Evolutionary conservation across 1,284 basidiomycete genomes (phyloP), one percentile per base, ranked within the genome.

Genomic region (Rhodotorula sp.): DNA sequence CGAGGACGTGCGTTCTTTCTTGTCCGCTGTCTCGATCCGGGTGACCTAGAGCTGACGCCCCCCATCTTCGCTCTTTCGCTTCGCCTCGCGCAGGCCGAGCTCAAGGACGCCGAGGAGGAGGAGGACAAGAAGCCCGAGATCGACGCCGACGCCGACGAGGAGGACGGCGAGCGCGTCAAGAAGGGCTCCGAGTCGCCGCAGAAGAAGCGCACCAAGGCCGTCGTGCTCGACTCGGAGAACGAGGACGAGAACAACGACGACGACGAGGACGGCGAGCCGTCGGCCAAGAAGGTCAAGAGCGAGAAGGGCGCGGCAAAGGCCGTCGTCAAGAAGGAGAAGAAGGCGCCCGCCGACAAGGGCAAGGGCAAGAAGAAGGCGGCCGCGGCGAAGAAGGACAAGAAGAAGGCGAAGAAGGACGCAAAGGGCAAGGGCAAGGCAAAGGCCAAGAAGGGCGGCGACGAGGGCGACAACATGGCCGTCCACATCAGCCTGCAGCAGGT

Each of bases 401-500:
- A 17, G 48, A 16, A 13, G 52, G 73, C 59, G 73, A 70, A 74
- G 71, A 84, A 83, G 34, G 34, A 34, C 34, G 34, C 34, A 34
- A 34, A 34, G 77, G 79, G 61, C 85, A 89, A 91, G 78, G 89
- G 89, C 80, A 90, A 89, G 80, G 84, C 83, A 21, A 86, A 46
- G 81, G 45, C 58, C 34, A 63, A 63, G 62, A 45, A 8, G 77
- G 79, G 80, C 46, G 50, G 74, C 78, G 68, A 80, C 67, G 82
- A 86, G 79, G 82, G 86, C 17, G 64, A 76, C 66, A 77, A 66
- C 72, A 74, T 71, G 68, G 79, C 64, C 62, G 90, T 96, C 66
- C 82, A 84, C 74, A 92, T 97, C 80, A 88, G 91, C 82, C 90
- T 96, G 85, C 92, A 93, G 80, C 74, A 76, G 62, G 74, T 73